Percentiles rank a stretch among this genome's conserved stretches.
phyloP scores from a whole-genome alignment of 129 eudicot genomes.

The Heracleum sosnowskyi region DNA sequence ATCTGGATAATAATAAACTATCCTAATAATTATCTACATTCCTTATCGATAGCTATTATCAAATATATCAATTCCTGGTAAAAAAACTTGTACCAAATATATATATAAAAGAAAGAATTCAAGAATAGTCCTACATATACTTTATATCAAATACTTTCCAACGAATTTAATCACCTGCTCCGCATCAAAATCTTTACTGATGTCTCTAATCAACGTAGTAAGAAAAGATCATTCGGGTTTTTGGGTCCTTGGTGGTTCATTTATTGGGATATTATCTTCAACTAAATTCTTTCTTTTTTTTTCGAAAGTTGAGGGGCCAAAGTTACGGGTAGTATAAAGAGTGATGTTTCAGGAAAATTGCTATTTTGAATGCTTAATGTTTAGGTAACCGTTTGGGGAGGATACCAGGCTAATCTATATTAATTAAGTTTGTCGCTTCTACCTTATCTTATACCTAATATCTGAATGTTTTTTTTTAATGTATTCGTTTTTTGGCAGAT shows the following conservation, averaged over 20 bases:
- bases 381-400: background rate
- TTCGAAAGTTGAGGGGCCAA: background rate
- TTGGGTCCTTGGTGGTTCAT: background rate
- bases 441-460: background rate
- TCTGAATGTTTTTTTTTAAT: background rate
- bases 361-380: background rate
- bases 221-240: background rate
- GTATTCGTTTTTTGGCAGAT: slow-evolving; percentile 28
- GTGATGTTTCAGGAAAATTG: background rate
- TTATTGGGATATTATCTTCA: background rate
- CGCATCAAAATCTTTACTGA: background rate
- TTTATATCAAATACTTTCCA: no score
- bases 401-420: background rate
- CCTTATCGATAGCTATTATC: background rate
- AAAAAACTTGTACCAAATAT: no score
- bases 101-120: no score
- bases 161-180: background rate
- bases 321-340: background rate
- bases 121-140: no score
- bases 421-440: background rate
- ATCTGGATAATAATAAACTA: background rate
- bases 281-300: no score
- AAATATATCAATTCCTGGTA: no score
- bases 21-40: background rate
- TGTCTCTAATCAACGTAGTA: background rate